Conservation (phyloP, 2,329 filamentous ascomycete genomes). For the Ilyonectria sp. region DNA sequence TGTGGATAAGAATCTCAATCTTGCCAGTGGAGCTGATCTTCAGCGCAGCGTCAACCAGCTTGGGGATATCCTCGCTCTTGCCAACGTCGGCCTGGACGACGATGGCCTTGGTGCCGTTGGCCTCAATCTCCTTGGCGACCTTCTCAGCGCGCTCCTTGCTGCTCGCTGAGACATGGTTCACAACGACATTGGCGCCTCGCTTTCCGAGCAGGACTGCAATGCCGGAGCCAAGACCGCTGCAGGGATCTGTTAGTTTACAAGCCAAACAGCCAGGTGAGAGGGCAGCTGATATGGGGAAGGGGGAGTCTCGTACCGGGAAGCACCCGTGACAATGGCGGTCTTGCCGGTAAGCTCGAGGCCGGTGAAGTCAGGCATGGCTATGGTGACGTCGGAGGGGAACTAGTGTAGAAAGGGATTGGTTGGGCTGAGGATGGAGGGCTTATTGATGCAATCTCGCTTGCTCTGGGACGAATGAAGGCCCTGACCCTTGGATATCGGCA, state of each 20-base stretch:
- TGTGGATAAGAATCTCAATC: constrained; percentile 45
- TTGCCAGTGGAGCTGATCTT: constrained; percentile 38
- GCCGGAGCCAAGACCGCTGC: constrained; percentile 37
- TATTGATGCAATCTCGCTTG: no score
- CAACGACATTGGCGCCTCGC: constrained; percentile 41
- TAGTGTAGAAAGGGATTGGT: not conserved
- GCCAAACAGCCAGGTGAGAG: not conserved
- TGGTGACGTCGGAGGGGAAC: not conserved
- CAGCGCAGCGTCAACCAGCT: constrained; percentile 36
- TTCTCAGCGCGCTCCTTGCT: constrained; percentile 36
- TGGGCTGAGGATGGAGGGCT: no score
- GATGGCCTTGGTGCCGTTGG: constrained; percentile 29
- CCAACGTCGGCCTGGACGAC: constrained; percentile 37
- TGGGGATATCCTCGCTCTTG: constrained; percentile 31
- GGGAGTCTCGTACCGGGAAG: constrained; percentile 26
- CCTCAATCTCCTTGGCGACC: constrained; percentile 33
- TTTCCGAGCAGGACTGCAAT: constrained; percentile 34
- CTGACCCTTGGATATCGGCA: no score
- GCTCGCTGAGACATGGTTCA: constrained; percentile 36
- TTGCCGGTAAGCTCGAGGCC: constrained; percentile 45
- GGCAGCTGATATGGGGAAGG: no score
- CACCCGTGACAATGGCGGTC: constrained; percentile 43
- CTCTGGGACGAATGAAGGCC: no score
- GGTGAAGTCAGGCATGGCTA: constrained; percentile 28
- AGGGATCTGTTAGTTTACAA: not conserved